Conservation (phyloP, 2,329 filamentous ascomycete species). For the Blumeria graminis region DNA sequence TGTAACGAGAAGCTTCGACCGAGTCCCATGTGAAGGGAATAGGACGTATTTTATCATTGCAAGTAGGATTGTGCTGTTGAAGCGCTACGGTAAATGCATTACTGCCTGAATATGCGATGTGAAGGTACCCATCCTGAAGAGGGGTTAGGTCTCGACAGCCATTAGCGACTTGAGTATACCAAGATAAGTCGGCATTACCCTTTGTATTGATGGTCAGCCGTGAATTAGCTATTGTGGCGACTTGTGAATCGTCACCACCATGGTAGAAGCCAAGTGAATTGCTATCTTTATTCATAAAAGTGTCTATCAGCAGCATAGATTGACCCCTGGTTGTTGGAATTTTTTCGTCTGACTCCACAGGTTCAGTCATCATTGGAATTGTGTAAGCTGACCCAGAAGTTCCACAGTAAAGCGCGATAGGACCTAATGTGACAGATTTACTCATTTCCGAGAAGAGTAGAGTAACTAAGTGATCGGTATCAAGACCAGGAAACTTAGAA, state of each 20-base stretch:
- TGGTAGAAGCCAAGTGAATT: slow-evolving; percentile 43
- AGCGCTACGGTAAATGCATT: slow-evolving; percentile 38
- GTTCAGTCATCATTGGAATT: slow-evolving; percentile 19
- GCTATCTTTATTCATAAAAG: slow-evolving; percentile 25
- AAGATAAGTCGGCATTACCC: slow-evolving; percentile 32
- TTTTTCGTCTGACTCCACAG: slow-evolving; percentile 21
- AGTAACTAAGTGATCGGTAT: slow-evolving; percentile 26
- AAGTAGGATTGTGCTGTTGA: slow-evolving; percentile 40
- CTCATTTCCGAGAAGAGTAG: slow-evolving; percentile 25
- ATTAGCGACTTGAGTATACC: slow-evolving; percentile 31
- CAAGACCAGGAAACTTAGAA: slow-evolving; percentile 24
- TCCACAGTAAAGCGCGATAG: slow-evolving; percentile 34
- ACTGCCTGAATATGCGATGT: slow-evolving; percentile 37
- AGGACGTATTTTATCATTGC: slow-evolving; percentile 28
- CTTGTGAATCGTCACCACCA: slow-evolving; percentile 35
- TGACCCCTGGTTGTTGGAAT: slow-evolving; percentile 25
- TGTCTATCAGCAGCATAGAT: slow-evolving; percentile 32
- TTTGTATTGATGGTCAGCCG: slow-evolving; percentile 30
- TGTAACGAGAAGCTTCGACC: slow-evolving; percentile 37
- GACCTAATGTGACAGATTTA: slow-evolving; percentile 25
- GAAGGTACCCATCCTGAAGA: slow-evolving; percentile 33
- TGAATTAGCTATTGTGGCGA: slow-evolving; percentile 24
- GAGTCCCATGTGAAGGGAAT: slow-evolving; percentile 46
- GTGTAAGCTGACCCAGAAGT: slow-evolving; percentile 24
- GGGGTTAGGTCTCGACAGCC: slow-evolving; percentile 30